phyloP scores from a whole-genome alignment of 179 eudicot species.

The Sideroxylon spinosum region DNA sequence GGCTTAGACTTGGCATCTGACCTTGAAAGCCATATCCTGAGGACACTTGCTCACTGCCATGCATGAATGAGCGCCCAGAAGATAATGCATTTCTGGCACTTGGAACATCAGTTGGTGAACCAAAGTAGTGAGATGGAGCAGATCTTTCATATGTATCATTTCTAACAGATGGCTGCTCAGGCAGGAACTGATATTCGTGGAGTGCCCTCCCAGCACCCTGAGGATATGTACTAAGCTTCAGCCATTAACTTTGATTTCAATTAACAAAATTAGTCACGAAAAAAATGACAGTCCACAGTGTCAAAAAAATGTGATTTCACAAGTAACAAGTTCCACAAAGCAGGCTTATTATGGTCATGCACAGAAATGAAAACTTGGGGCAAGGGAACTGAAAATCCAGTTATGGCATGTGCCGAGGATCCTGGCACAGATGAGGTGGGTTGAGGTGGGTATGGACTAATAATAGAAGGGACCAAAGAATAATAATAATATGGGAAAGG shows the following conservation, averaged over 20 bases:
- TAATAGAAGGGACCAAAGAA: background rate
- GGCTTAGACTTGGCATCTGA: constrained; percentile 47
- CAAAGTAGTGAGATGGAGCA: constrained; percentile 53
- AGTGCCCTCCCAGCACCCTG: constrained; percentile 67
- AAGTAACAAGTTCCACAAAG: background rate
- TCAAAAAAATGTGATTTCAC: background rate
- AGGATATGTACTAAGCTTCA: background rate
- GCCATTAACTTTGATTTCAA: background rate
- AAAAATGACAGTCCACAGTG: background rate
- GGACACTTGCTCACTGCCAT: constrained; percentile 54
- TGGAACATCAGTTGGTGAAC: constrained; percentile 51
- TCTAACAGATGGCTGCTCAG: constrained; percentile 76
- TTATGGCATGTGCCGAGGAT: background rate
- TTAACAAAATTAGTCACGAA: background rate
- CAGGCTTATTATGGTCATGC: background rate
- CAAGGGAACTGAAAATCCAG: background rate
- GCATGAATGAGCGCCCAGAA: constrained; percentile 44
- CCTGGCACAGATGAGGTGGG: background rate
- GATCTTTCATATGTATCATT: constrained; percentile 64
- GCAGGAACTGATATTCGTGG: constrained; percentile 86
- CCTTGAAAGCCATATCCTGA: constrained; percentile 43
- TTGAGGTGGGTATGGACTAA: background rate
- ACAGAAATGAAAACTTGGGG: background rate
- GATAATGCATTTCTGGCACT: constrained; percentile 45
- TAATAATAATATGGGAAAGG: background rate